A percentile compares a stretch with the other conserved stretches of the same genome.
Evolutionary conservation across 371 early-diverging fungal genomes (phyloP).

Genomic region (Scutellospora calospora): DNA sequence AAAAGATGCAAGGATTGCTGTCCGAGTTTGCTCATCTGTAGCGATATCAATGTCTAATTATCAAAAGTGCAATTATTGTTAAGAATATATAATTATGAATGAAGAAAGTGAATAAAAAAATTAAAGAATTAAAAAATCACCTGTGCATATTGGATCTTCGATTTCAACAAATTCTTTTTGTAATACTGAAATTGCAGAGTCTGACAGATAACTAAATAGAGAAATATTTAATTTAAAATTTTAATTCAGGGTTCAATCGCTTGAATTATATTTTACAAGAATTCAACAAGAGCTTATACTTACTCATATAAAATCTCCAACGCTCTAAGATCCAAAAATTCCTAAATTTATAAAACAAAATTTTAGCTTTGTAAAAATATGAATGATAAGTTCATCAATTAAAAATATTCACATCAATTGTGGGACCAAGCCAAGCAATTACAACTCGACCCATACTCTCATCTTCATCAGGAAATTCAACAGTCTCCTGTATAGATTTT

Average conservation of each 20-base stretch:
- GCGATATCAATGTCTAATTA: slow-evolving; percentile 62
- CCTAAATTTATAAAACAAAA: not conserved
- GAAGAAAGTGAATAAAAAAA: not conserved
- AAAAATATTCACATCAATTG: slow-evolving; percentile 56
- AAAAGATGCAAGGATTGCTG: slow-evolving; percentile 60
- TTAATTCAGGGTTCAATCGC: slow-evolving; percentile 44
- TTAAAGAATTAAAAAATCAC: slow-evolving; percentile 44
- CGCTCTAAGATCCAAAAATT: slow-evolving; percentile 31
- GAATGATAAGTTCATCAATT: not conserved
- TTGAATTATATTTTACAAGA: not conserved
- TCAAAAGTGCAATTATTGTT: too few relatives aligned
- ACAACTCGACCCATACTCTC: slow-evolving; percentile 72
- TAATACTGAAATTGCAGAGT: slow-evolving; percentile 71
- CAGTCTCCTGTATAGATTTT: slow-evolving; percentile 60
- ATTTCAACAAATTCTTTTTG: slow-evolving; percentile 76
- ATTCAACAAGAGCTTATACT: not conserved
- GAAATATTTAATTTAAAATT: slow-evolving; percentile 49
- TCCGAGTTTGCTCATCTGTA: slow-evolving; percentile 63
- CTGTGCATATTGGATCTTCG: slow-evolving; percentile 73
- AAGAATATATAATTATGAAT: not conserved
- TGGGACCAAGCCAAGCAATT: slow-evolving; percentile 71
- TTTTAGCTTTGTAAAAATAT: not conserved
- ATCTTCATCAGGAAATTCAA: slow-evolving; percentile 75
- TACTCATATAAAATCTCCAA: slow-evolving; percentile 26
- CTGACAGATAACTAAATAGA: slow-evolving; percentile 63